These are phyloP conservation scores for Plasmopara viticola DNA, from an alignment of 352 stramenopile species.

Conservation along the genomic window DNA sequence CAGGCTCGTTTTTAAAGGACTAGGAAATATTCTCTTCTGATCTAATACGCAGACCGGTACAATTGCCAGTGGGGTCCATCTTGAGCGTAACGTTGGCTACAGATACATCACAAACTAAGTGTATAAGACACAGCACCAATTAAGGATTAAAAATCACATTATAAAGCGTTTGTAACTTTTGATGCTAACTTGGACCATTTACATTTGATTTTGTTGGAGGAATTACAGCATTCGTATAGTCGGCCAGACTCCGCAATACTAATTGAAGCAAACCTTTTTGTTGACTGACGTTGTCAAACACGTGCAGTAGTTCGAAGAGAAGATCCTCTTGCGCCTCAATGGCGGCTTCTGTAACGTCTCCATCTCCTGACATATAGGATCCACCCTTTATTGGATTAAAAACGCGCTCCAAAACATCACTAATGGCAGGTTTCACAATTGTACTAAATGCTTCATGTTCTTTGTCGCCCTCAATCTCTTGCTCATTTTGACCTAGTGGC, in stretches of 20 bases:
- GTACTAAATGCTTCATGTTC: slow-evolving; percentile 53
- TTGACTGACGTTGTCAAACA: slow-evolving; percentile 66
- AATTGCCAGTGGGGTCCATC: too few relatives aligned
- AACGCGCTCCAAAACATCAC: slow-evolving; percentile 56
- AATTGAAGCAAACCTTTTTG: slow-evolving; percentile 53
- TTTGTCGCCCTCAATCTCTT: slow-evolving; percentile 14
- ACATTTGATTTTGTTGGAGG: background rate
- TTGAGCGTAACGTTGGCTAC: too few relatives aligned
- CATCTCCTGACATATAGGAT: slow-evolving; percentile 19
- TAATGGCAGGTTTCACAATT: slow-evolving; percentile 76
- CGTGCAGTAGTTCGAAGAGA: slow-evolving; percentile 72
- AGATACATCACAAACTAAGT: too few relatives aligned
- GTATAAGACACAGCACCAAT: too few relatives aligned
- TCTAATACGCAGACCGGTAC: too few relatives aligned
- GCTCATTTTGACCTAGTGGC: too few relatives aligned
- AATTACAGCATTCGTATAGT: slow-evolving; percentile 27
- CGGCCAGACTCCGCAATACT: slow-evolving; percentile 56
- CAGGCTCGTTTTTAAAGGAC: too few relatives aligned
- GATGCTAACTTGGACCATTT: too few relatives aligned
- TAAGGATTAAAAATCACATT: too few relatives aligned
- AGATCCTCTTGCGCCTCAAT: slow-evolving; percentile 57
- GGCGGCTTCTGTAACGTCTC: slow-evolving; percentile 21
- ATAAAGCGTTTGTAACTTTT: too few relatives aligned
- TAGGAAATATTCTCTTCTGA: too few relatives aligned
- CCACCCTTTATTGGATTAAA: slow-evolving; percentile 22